Evolutionary conservation across 257 asterid species (phyloP), one percentile per base, ranked within the genome.

Genomic region (Solanum verrucosum): DNA sequence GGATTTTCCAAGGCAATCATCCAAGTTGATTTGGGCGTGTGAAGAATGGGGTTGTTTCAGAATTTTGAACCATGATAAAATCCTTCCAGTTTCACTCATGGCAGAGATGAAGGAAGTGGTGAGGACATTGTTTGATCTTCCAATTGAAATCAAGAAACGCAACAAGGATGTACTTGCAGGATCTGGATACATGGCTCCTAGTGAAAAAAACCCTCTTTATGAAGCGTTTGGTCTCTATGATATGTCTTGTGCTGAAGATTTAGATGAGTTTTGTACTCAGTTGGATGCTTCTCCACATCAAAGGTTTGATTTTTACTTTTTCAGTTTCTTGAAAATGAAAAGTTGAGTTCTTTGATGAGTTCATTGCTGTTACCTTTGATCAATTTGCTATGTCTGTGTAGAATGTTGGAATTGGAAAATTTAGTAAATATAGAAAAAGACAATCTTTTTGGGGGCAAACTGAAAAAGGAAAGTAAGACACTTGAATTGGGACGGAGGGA

Each of bases 151-250:
- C 89, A 93, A 93, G 92, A 35, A 82, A 88, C 84, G 94, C 7
- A 95, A 94, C 87, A 44, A 18, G 29, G 93, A 87, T 11, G 95
- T 90, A 4, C 91, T 94, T 25, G 89, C 89, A 9, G 94, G 95
- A 13, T 93, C 95, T 83, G 98, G 98, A 7, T 95, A 94, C 87
- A 85, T 94, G 89, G 90, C 94, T 9, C 98, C 95, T 15, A 89
- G 91, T 13, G 34, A 79, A 42, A 86, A 20, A 46, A 94, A 93
- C 85, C 98, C 98, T 7, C 92, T 93, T 27, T 94, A 93, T 81
- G 96, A 95, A 73, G 92, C 96, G 1, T 85, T 95, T 33, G 98
- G 98, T 16, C 95, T 95, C 9, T 93, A 93, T 85, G 96, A 95
- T 25, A 86, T 90, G 87, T 90, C 93, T 1, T 91, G 93, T 13